Base-by-base conservation (phyloP, 2,329 filamentous ascomycete genomes). In the Coccinonectria pachysandricola region DNA sequence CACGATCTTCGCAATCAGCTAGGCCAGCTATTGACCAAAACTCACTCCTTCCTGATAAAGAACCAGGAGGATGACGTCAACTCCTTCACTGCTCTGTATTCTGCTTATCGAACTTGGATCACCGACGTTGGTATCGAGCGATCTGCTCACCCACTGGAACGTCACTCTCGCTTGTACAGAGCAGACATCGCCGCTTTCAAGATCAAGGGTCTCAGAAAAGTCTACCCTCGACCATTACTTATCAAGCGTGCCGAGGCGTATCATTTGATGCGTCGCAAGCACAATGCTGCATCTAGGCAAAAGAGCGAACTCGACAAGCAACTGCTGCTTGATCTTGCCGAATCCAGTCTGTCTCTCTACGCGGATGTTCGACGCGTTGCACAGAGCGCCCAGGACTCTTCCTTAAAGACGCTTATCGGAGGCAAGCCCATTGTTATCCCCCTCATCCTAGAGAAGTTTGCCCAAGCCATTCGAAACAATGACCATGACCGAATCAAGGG, bases 81-180 rank as follows among this genome's bases (percentile, higher is more conserved):
- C 10, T 95, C 86, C 56, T 98, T 98, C 57, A 94, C 86, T 13
- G 76, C 87, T 1, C 59, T 98, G 3, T 98, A 94, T 55, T 81
- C 81, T 12, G 84, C 88, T 2, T 98, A 95, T 52, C 71, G 85
- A 21, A 91, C 84, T 7, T 98, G 87, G 86, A 96, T 98, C 45
- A 86, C 93, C 2, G 91, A 98, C 46, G 87, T 98, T 20, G 91
- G 92, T 11, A 92, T 95, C 34, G 91, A 98, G 57, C 72, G 88
- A 33, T 95, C 88, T 11, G 88, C 91, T 1, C 91, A 95, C 51
- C 83, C 92, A 2, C 64, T 96, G 7, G 91, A 98, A 51, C 71
- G 91, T 12, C 78, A 96, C 9, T 74, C 81, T 4, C 74, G 86
- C 27, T 69, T 98, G 1, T 80, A 95, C 49, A 77, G 79, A 43